Base-by-base conservation (phyloP, 2,329 filamentous ascomycete genomes). In the Hymenoscyphus albidus region DNA sequence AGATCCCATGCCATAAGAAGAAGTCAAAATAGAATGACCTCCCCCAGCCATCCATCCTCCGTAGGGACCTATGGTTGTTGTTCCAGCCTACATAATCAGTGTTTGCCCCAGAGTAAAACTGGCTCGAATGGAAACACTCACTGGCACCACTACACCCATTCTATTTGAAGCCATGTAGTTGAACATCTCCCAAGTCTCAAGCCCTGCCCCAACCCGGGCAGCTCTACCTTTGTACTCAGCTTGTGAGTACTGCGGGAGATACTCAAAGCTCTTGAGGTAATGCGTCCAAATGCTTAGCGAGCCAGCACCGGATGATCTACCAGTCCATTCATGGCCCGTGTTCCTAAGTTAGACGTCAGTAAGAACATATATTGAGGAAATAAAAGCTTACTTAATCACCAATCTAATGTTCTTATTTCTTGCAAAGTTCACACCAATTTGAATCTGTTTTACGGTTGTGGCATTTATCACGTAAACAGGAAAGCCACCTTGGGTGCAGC, bases 241-340 rank as follows among this genome's bases (percentile, higher is more conserved):
- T 44, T 62, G 42, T 3, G 13, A 54, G 35, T 65, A 66, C 18
- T 64, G 38, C 22, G 64, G 59, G 6, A 67, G 22, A 32, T 63
- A 67, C 31, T 65, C 62, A 32, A 68, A 66, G 40, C 60, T 55
- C 27, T 66, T 66, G 12, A 69, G 59, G 39, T 66, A 18, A 48
- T 68, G 66, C 1, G 65, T 66, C 67, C 67, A 69, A 3, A 69
- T 62, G 7, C 63, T 66, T 1, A 69, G 55, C 9, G 65, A 62
- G n/a, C 63, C 63, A 2, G 60, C 76, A 39, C 80, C 81, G 5
- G 77, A 76, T 0, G 79, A 81, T 62, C 78, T 78, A 18, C 80
- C 80, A 39, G 75, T 76, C 65, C 79, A 82, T 66, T 80, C 79
- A 67, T 81, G 79, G 6, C 80, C 79, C 1, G 79, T 80, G 64